Conservation (phyloP, 768 basidiomycete genomes). For the Kwoniella europaea region DNA sequence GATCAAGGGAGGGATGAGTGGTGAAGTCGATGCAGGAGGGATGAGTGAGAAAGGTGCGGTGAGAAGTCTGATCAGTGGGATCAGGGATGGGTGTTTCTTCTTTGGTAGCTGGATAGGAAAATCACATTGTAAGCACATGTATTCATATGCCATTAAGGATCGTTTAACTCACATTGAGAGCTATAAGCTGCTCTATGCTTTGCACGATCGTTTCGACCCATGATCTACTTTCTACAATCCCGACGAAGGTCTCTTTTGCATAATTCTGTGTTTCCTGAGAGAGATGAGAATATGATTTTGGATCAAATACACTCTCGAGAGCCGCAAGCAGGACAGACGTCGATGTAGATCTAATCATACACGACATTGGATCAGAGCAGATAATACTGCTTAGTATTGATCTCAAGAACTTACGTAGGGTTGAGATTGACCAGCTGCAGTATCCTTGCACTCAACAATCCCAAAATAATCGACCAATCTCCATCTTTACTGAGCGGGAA, state of each 20-base stretch:
- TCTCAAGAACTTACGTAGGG: constrained; percentile 19
- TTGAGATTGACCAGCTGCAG: constrained; percentile 23
- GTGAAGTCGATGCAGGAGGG: constrained; percentile 51
- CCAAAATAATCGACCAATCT: constrained; percentile 13
- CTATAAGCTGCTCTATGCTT: constrained; percentile 32
- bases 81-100: constrained; percentile 65
- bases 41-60: constrained; percentile 60
- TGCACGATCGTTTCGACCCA: constrained; percentile 49
- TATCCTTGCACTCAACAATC: constrained; percentile 14
- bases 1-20: constrained; percentile 62
- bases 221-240: constrained; percentile 4
- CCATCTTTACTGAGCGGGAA: constrained; percentile 1
- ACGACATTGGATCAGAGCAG: too few species aligned
- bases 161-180: constrained; percentile 30
- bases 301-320: constrained; percentile 35
- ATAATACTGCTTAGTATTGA: not conserved
- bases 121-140: not conserved
- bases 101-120: constrained; percentile 58
- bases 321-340: constrained; percentile 22
- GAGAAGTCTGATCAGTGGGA: constrained; percentile 63
- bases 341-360: constrained; percentile 13
- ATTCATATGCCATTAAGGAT: not conserved
- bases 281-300: constrained; percentile 6
- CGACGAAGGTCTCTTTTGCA: constrained; percentile 5
- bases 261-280: not conserved